Conservation (phyloP, 1,284 basidiomycete species). For the Blastosporella zonata region DNA sequence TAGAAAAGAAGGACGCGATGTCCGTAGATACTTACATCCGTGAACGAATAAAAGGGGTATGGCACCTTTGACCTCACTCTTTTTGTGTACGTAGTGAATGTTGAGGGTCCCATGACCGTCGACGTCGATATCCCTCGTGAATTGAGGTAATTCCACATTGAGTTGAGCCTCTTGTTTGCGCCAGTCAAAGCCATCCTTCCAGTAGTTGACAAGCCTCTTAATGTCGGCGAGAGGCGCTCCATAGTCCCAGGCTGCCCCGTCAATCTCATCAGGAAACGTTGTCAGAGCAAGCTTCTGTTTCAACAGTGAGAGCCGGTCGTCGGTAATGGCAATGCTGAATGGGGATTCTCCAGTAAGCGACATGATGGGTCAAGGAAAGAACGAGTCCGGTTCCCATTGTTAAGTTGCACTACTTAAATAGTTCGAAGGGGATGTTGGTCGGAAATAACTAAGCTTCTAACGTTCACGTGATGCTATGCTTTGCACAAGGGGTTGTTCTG, state of each 20-base stretch:
- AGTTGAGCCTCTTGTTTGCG: constrained; percentile 39
- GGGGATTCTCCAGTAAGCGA: constrained; percentile 18
- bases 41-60: constrained; percentile 55
- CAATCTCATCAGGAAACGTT: constrained; percentile 47
- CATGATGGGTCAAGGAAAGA: too few relatives aligned
- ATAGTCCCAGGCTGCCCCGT: constrained; percentile 43
- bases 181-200: constrained; percentile 51
- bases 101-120: constrained; percentile 42
- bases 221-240: constrained; percentile 47
- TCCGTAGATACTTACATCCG: constrained; percentile 40
- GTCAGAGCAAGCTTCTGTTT: constrained; percentile 39
- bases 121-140: constrained; percentile 42
- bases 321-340: constrained; percentile 42
- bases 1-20: too few relatives aligned
- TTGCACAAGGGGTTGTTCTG: too few relatives aligned
- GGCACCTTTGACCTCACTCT: constrained; percentile 38
- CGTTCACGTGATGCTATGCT: too few relatives aligned
- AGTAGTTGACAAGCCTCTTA: constrained; percentile 39
- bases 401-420: too few relatives aligned
- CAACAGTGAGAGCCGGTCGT: constrained; percentile 34
- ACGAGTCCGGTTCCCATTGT: too few relatives aligned
- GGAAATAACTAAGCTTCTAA: too few relatives aligned
- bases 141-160: constrained; percentile 48
- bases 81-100: constrained; percentile 52
- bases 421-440: too few relatives aligned